Conservation (phyloP, 163 green algal genomes). For the Coccomyxa subellipsoidea region DNA sequence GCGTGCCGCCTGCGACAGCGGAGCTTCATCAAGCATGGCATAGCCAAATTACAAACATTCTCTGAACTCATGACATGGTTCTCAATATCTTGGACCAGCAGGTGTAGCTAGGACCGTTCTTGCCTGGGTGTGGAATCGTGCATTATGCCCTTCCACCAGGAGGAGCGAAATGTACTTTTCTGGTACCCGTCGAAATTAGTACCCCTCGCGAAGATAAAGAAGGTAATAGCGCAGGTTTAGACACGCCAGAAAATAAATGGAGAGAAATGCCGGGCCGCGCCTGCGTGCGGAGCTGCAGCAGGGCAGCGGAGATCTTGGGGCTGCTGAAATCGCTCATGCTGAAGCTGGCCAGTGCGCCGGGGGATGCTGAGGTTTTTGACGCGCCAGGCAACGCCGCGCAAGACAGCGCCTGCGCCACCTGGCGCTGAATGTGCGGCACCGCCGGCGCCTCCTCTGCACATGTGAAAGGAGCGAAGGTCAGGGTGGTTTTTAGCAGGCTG, state of each 20-base stretch:
- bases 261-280: too few relatives aligned
- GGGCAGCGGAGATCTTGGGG: background rate
- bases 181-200: too few relatives aligned
- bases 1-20: background rate
- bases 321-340: background rate
- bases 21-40: background rate
- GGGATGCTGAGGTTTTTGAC: background rate
- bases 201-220: too few relatives aligned
- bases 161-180: background rate
- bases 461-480: too few relatives aligned
- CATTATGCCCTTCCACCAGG: background rate
- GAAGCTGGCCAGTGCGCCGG: background rate
- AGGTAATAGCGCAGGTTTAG: too few relatives aligned
- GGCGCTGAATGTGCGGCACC: background rate
- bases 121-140: background rate
- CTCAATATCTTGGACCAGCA: too few relatives aligned
- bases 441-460: background rate
- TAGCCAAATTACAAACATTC: background rate
- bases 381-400: background rate
- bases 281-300: background rate
- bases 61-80: background rate
- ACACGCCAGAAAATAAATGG: too few relatives aligned
- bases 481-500: background rate
- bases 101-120: background rate
- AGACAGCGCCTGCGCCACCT: background rate